phyloP scores from a whole-genome alignment of 225 moss, liverwort and hornwort species.

The Polytrichum formosum region DNA sequence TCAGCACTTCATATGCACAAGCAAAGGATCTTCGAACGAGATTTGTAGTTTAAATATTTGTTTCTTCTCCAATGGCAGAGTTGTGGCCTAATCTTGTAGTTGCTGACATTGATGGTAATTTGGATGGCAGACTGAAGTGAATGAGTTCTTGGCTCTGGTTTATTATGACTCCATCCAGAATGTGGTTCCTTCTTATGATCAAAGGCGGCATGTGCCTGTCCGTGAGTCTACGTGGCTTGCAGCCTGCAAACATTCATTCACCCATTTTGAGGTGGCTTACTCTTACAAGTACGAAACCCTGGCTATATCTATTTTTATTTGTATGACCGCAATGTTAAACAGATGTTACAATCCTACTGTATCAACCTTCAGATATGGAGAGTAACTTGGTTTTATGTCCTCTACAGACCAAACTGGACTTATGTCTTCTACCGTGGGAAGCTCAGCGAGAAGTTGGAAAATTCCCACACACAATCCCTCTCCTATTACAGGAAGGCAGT shows the following conservation, averaged over 20 bases:
- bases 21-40: too few relatives aligned
- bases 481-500: constrained; percentile 75
- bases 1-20: too few relatives aligned
- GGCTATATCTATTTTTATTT: neutral
- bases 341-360: too few relatives aligned
- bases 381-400: neutral
- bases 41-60: too few relatives aligned
- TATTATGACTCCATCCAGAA: constrained; percentile 95
- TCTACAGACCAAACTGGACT: constrained; percentile 91
- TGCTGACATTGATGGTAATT: too few relatives aligned
- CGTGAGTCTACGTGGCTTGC: constrained; percentile 68
- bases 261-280: constrained; percentile 72
- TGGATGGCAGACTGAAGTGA: constrained; percentile 78
- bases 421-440: constrained; percentile 94
- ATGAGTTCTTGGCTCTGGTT: constrained; percentile 90
- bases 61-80: too few relatives aligned
- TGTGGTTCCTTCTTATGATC: constrained; percentile 96
- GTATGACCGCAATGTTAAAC: neutral
- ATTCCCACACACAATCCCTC: constrained; percentile 60
- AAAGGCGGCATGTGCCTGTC: constrained; percentile 63
- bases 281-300: constrained; percentile 44
- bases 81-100: too few relatives aligned
- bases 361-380: too few relatives aligned
- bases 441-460: constrained; percentile 77
- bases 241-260: constrained; percentile 64